Base-by-base conservation (phyloP, 208 protist genomes). In the Crithidia acanthocephali region DNA sequence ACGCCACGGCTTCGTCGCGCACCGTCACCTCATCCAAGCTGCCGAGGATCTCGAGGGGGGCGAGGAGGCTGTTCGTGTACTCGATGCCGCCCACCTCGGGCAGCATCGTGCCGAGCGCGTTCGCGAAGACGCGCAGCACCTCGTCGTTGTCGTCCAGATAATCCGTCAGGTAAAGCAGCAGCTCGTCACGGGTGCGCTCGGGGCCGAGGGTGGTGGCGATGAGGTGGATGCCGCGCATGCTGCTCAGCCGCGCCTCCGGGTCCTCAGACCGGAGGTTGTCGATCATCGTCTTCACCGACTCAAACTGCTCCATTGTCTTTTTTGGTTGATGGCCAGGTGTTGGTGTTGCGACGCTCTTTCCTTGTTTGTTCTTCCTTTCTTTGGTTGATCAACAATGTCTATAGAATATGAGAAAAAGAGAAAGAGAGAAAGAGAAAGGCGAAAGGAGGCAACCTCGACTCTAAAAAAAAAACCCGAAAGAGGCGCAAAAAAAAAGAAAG, bases 71-170 rank as follows among this genome's bases (percentile, higher is more conserved):
- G 60, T 84, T 72, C 6, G 92, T 92, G 76, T 98, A 88, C 30
- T 93, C 91, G 9, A 90, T 59, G 10, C 98, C 98, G 44, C 98
- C 98, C 1, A 99, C 97, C 69, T 98, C 91, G 3, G 95, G 86
- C 30, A 99, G 88, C 88, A 99, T 98, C 51, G 98, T 98, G 23
- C 97, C 98, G 8, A 99, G 81, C 58, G 99, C 95, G 68, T 99
- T 98, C 4, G 98, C 97, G 37, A 99, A 88, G 8, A 98, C 98
- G 5, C 98, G 88, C 35, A 99, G 83, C 22, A 99, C 98, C 78
- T 99, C 98, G 74, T 99, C 98, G 81, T 99, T 98, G 80, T 99
- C 98, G 66, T 99, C 98, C 30, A 99, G 89, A 59, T 94, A 94
- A 97, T 98, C 98, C 37, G 96, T 98, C 16, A 99, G 86, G 76